Evolutionary conservation across 805 yeast species (phyloP), one percentile per base, ranked within the genome.

Genomic region (Candida odintsovae): DNA sequence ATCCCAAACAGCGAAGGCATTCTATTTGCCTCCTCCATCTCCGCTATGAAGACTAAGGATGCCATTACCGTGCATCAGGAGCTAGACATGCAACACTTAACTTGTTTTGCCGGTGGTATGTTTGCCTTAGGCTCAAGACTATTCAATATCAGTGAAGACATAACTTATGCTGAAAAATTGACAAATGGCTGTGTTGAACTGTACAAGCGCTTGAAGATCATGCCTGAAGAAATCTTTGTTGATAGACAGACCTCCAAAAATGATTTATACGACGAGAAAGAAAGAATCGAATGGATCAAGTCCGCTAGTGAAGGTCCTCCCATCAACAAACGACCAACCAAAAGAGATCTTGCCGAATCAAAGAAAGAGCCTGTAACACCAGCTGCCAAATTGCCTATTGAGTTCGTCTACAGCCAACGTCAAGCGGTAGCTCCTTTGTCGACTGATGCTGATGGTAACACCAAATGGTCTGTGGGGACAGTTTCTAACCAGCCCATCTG

Each of bases 41-140:
- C 52, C 3, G 56, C 56, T 16, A 15, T 59, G 1, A 66, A 66
- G 3, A 56, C 57, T 4, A 42, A 51, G 4, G 44, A 51, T 10
- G 55, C 51, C 9, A 45, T 48, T 3, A 42, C 47, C 2, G 44
- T 50, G 10, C 18, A 47, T 2, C 63, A 65, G 42, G 59, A 64
- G 19, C 51, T 65, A 40, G 75, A 72, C 47, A 69, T 72, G 68
- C 64, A 72, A 25, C 80, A 76, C 50, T 61, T 76, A 41, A 58
- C 75, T 7, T 80, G 85, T 53, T 76, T 73, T 46, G 63, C 76
- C 4, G 83, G 82, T 15, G 78, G 82, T 2, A 76, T 75, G 71
- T 65, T 73, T 54, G 76, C 76, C 0, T 55, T 78, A 22, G 78
- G 77, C 2, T 65, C 77, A 6, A 70, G 63, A 40, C 46, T 76